phyloP scores from a whole-genome alignment of 805 yeast genomes.

The Wickerhamomyces tratensis region DNA sequence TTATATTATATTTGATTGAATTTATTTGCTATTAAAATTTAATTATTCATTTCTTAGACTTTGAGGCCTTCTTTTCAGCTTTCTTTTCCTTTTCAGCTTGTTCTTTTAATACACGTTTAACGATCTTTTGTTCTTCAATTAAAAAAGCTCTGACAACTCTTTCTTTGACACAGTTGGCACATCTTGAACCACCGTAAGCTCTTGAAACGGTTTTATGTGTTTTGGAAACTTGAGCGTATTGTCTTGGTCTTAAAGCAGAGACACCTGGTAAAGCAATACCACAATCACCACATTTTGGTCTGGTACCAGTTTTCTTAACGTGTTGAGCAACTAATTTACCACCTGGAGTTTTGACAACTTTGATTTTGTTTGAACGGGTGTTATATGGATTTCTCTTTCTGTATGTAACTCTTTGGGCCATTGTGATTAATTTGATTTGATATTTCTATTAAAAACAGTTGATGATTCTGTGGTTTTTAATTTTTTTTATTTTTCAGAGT shows the following conservation, averaged over 20 bases:
- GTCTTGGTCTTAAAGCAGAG: constrained; percentile 90
- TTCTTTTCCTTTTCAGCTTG: constrained; percentile 75
- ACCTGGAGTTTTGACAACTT: constrained; percentile 99
- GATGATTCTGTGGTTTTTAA: too few species aligned
- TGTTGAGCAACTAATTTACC: constrained; percentile 94
- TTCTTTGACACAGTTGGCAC: constrained; percentile 95
- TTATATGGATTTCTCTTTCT: constrained; percentile 98
- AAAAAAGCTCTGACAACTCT: constrained; percentile 96
- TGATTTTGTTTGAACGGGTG: constrained; percentile 97
- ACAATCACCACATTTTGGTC: constrained; percentile 87
- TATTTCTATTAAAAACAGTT: too few species aligned
- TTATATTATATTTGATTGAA: not conserved
- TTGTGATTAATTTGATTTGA: constrained; percentile 23
- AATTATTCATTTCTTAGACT: constrained; percentile 2
- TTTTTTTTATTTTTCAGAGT: not conserved
- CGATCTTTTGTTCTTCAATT: constrained; percentile 97
- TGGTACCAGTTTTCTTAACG: constrained; percentile 81
- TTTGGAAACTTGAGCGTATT: constrained; percentile 84
- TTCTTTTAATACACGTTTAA: constrained; percentile 94
- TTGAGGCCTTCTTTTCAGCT: constrained; percentile 27
- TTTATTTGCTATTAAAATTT: not conserved
- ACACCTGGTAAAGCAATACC: constrained; percentile 72
- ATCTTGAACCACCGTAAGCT: constrained; percentile 96
- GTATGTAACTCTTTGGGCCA: constrained; percentile 99
- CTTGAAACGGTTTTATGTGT: constrained; percentile 94